A percentile compares a stretch with the other conserved stretches of the same genome.
Evolutionary conservation across 768 basidiomycete species (phyloP).

Genomic region (Mycena venus): DNA sequence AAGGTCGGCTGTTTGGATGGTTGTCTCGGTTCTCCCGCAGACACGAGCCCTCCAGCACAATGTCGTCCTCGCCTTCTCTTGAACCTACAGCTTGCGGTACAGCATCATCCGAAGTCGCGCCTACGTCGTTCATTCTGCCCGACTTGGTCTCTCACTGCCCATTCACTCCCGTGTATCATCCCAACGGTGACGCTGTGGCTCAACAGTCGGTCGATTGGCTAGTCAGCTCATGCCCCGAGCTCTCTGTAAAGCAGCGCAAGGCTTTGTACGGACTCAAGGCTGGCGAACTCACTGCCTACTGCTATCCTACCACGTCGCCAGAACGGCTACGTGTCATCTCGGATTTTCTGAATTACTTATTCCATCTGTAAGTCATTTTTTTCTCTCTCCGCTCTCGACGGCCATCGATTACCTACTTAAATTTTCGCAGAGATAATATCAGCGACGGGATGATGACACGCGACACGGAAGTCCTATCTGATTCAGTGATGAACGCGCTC

Average conservation of each 20-base stretch:
- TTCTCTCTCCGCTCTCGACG: constrained; percentile 24
- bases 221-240: constrained; percentile 59
- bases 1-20: background rate
- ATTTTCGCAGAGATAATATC: constrained; percentile 69
- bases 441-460: constrained; percentile 83
- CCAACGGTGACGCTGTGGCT: constrained; percentile 60
- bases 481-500: constrained; percentile 80
- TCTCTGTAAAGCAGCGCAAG: constrained; percentile 57
- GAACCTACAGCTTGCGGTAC: background rate
- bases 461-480: constrained; percentile 68
- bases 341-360: constrained; percentile 77
- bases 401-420: constrained; percentile 25
- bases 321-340: constrained; percentile 74
- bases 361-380: constrained; percentile 58
- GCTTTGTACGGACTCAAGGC: constrained; percentile 73
- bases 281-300: constrained; percentile 75
- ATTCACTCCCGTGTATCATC: constrained; percentile 60
- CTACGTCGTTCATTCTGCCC: constrained; percentile 62
- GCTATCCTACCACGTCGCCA: constrained; percentile 69
- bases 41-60: background rate
- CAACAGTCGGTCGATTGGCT: constrained; percentile 65
- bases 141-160: constrained; percentile 67
- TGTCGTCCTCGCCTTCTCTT: background rate
- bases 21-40: background rate
- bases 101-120: background rate